These are phyloP conservation scores for Plasmodium gallinaceum DNA, from an alignment of 169 alveolate species.

Conservation along the genomic window DNA sequence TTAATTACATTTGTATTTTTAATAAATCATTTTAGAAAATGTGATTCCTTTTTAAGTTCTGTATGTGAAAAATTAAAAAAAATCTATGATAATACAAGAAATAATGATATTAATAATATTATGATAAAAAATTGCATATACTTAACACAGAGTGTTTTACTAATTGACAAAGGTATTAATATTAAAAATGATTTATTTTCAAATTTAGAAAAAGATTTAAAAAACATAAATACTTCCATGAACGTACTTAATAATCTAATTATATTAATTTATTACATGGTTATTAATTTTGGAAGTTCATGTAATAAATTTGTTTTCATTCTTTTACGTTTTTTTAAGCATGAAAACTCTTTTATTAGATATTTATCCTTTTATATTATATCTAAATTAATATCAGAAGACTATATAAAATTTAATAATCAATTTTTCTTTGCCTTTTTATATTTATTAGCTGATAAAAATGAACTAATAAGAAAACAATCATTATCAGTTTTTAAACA, in stretches of 20 bases:
- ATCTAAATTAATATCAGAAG: conserved; percentile 67
- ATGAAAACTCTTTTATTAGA: conserved; percentile 54
- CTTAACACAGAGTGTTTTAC: conserved; percentile 36
- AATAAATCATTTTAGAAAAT: conserved; percentile 36
- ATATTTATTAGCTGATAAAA: conserved; percentile 56
- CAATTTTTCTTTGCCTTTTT: conserved; percentile 59
- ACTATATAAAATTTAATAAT: conserved; percentile 50
- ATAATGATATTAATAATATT: background rate
- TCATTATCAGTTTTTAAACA: conserved; percentile 67
- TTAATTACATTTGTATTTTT: conserved; percentile 55
- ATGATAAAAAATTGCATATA: conserved; percentile 62
- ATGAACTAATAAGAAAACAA: conserved; percentile 54
- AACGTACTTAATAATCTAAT: conserved; percentile 45
- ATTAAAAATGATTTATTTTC: conserved; percentile 25
- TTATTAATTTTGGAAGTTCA: conserved; percentile 67
- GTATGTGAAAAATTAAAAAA: conserved; percentile 22
- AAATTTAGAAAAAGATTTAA: conserved; percentile 42
- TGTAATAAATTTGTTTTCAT: conserved; percentile 58
- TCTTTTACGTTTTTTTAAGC: conserved; percentile 55
- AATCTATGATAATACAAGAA: conserved; percentile 4
- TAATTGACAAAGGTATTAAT: conserved; percentile 25
- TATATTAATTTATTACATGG: conserved; percentile 46
- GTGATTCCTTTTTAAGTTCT: conserved; percentile 23
- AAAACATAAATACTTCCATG: conserved; percentile 38
- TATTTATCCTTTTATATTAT: conserved; percentile 65